Evolutionary conservation across 2,329 filamentous ascomycete species (phyloP).

Genomic region (Colletotrichum zoysiae): DNA sequence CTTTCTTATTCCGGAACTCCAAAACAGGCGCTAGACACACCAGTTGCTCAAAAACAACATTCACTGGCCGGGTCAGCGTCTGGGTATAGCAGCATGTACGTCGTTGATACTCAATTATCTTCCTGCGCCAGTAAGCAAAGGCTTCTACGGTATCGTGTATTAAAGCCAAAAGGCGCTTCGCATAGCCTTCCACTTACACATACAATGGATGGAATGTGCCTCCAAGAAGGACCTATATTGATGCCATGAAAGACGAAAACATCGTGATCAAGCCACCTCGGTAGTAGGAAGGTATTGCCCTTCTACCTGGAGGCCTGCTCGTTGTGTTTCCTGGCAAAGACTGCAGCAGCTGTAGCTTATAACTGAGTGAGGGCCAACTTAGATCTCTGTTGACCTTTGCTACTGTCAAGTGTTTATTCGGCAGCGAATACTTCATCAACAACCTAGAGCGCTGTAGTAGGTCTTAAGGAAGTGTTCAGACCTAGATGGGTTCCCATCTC

Average conservation of each 20-base stretch:
- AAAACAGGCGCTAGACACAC: too few species aligned
- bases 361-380: background rate
- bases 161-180: background rate
- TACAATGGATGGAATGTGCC: background rate
- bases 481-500: too few species aligned
- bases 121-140: background rate
- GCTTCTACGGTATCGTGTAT: background rate
- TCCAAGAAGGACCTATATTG: background rate
- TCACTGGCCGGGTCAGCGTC: background rate
- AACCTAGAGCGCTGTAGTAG: too few species aligned
- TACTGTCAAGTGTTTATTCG: background rate
- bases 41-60: background rate
- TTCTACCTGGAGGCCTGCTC: too few species aligned
- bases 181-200: background rate
- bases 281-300: too few species aligned
- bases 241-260: background rate
- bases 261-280: background rate
- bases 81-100: background rate
- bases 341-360: background rate
- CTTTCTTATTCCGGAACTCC: background rate
- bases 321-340: background rate
- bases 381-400: background rate
- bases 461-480: too few species aligned
- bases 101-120: background rate
- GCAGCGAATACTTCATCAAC: background rate